Evolutionary conservation across 257 asterid species (phyloP).

Genomic region (Solanum pimpinellifolium): DNA sequence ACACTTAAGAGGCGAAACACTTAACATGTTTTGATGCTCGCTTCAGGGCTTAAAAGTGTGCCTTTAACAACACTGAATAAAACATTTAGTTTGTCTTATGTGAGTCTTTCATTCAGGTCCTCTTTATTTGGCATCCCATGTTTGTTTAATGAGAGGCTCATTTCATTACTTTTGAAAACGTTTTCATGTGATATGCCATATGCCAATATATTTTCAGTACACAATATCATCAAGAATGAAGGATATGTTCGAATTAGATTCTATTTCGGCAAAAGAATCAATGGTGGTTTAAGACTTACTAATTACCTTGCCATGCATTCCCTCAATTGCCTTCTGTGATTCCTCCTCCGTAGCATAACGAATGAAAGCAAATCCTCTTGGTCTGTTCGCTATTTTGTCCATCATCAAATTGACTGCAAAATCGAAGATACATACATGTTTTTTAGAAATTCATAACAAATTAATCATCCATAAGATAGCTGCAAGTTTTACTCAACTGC

Average conservation of each 20-base stretch:
- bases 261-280: background rate
- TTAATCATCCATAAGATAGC: background rate
- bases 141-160: background rate
- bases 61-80: background rate
- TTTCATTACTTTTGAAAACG: background rate
- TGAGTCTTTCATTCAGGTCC: background rate
- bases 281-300: background rate
- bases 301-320: slow-evolving; percentile 90
- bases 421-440: background rate
- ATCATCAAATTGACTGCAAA: slow-evolving; percentile 61
- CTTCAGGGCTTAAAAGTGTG: background rate
- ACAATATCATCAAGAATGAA: background rate
- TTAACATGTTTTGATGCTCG: background rate
- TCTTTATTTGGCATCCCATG: background rate
- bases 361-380: slow-evolving; percentile 81
- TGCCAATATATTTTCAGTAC: background rate
- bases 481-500: background rate
- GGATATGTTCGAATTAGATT: background rate
- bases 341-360: slow-evolving; percentile 58
- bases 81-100: background rate
- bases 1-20: background rate
- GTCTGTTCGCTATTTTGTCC: slow-evolving; percentile 81
- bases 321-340: slow-evolving; percentile 72
- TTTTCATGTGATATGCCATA: background rate
- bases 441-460: background rate